These are phyloP conservation scores for Physcomitrellopsis africana DNA, from an alignment of 225 moss, liverwort and hornwort genomes.

Conservation along the genomic window DNA sequence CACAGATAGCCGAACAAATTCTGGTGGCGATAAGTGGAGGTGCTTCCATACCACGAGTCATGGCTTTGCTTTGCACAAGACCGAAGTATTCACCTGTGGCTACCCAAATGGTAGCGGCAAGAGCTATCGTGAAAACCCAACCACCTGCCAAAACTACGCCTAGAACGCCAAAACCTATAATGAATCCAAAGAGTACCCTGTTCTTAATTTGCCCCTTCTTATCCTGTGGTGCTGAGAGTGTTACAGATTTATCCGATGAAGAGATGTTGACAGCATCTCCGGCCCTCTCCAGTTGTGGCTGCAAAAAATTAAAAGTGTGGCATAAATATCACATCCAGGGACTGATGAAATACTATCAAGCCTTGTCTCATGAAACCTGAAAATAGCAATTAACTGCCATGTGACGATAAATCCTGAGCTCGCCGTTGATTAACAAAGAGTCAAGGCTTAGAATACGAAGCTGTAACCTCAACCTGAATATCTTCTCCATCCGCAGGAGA, in stretches of 20 bases:
- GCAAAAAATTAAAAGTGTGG: constrained; percentile 21
- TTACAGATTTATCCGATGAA: constrained; percentile 15
- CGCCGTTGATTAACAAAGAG: no score
- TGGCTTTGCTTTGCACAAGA: constrained; percentile 82
- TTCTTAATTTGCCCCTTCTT: constrained; percentile 69
- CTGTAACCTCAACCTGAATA: constrained; percentile 32
- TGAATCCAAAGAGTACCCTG: constrained; percentile 75
- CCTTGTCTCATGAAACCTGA: no score
- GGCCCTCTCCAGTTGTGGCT: constrained; percentile 38
- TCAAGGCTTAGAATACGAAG: neutral
- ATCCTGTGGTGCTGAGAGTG: constrained; percentile 27
- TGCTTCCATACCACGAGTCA: constrained; percentile 76
- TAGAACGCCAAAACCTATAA: constrained; percentile 62
- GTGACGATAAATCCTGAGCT: no score
- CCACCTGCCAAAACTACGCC: constrained; percentile 86
- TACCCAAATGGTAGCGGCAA: constrained; percentile 73
- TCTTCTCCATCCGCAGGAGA: constrained; percentile 34
- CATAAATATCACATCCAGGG: no score
- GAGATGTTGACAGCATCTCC: constrained; percentile 19
- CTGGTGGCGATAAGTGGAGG: constrained; percentile 83
- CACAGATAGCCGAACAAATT: constrained; percentile 87
- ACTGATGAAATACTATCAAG: no score
- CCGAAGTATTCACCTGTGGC: constrained; percentile 90
- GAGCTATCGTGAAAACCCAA: constrained; percentile 85
- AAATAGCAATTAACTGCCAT: no score